Evolutionary conservation across 805 yeast genomes (phyloP).

Genomic region (Candida corydali): DNA sequence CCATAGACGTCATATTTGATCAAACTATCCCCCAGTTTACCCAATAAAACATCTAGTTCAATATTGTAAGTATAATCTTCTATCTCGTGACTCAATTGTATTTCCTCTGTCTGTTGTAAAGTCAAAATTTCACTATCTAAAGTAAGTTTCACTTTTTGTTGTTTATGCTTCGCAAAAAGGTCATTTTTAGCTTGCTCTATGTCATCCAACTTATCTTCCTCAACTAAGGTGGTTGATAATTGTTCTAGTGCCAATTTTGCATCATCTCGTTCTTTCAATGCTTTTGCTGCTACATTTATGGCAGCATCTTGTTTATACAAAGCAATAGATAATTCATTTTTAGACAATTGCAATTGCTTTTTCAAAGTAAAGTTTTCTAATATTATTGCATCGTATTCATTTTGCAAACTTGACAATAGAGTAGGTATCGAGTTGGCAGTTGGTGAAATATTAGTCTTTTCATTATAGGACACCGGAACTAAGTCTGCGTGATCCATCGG

Average conservation of each 20-base stretch:
- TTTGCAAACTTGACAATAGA: conserved; percentile 68
- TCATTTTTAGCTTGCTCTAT: conserved; percentile 24
- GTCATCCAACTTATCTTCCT: conserved; percentile 6
- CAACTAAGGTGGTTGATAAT: conserved; percentile 39
- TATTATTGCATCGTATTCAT: conserved; percentile 86
- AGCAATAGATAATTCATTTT: conserved; percentile 72
- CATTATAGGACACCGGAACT: conserved; percentile 29
- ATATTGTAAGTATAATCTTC: conserved; percentile 1
- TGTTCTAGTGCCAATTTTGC: conserved; percentile 62
- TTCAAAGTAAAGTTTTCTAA: conserved; percentile 74
- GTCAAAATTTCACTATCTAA: conserved; percentile 9
- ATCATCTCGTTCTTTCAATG: conserved; percentile 72
- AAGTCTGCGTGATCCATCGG: conserved; percentile 57
- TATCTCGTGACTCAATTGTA: not conserved
- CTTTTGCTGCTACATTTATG: conserved; percentile 72
- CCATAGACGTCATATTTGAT: conserved; percentile 2
- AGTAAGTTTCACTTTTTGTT: conserved; percentile 20
- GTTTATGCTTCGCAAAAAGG: conserved; percentile 33
- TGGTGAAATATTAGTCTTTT: conserved; percentile 24
- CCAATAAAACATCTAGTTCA: conserved; percentile 2
- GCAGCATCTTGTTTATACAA: conserved; percentile 90
- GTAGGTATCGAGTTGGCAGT: conserved; percentile 70
- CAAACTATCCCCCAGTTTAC: conserved; percentile 1
- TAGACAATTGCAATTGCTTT: conserved; percentile 61
- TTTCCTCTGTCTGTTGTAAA: not conserved